Evolutionary conservation across 106 monocot species (phyloP).

Genomic region (Chionographis japonica): DNA sequence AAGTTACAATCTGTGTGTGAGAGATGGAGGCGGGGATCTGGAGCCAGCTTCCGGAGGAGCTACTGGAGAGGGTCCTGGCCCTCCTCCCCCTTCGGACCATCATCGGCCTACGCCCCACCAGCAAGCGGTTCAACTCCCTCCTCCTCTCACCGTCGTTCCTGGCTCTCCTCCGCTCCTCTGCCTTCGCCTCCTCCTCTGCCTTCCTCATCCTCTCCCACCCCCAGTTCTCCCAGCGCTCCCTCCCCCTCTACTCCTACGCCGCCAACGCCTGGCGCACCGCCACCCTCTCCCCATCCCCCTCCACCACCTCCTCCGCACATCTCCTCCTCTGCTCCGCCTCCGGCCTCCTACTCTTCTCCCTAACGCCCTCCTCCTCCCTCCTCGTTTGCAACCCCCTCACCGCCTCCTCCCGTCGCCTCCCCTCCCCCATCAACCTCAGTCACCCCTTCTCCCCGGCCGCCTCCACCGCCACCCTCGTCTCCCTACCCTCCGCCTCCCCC

Average conservation of each 20-base stretch:
- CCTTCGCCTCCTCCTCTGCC: background rate
- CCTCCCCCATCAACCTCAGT: background rate
- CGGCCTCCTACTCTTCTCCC: slow-evolving; percentile 16
- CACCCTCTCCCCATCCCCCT: background rate
- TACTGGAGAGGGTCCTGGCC: slow-evolving; percentile 27
- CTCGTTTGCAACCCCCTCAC: slow-evolving; percentile 32
- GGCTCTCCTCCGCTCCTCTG: slow-evolving; percentile 10
- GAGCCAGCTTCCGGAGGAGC: slow-evolving; percentile 24
- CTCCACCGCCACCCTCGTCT: slow-evolving; percentile 5
- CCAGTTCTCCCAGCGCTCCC: slow-evolving; percentile 27
- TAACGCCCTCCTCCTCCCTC: slow-evolving; percentile 9
- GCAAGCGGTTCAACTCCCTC: slow-evolving; percentile 21
- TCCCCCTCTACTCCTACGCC: slow-evolving; percentile 23
- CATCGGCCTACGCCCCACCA: slow-evolving; percentile 21
- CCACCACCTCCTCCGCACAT: background rate
- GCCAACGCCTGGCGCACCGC: slow-evolving; percentile 23
- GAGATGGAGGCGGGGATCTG: slow-evolving; percentile 27
- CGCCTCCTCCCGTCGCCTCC: slow-evolving; percentile 18
- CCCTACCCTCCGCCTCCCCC: background rate
- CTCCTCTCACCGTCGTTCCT: slow-evolving; percentile 18
- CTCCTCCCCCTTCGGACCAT: slow-evolving; percentile 22
- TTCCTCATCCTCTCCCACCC: slow-evolving; percentile 44
- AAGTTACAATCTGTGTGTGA: background rate
- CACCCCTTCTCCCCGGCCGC: background rate
- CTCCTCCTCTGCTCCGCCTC: slow-evolving; percentile 18